Evolutionary conservation across 768 basidiomycete species (phyloP).

Genomic region (Mycena chlorophos): DNA sequence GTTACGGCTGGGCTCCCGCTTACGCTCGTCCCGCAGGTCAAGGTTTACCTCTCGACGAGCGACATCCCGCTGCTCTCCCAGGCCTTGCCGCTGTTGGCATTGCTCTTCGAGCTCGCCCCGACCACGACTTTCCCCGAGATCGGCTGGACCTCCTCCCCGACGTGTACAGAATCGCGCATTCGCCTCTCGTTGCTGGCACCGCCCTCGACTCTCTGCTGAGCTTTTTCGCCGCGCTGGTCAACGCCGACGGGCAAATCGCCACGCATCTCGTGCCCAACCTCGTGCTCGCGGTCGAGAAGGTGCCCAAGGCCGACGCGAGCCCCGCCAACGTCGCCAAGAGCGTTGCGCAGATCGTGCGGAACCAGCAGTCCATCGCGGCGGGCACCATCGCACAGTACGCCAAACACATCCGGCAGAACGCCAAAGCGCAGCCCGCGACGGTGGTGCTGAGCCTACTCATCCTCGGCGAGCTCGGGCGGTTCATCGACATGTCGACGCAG

Average conservation of each 20-base stretch:
- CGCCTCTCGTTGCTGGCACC: slow-evolving; percentile 73
- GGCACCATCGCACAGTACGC: slow-evolving; percentile 85
- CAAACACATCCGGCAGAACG: slow-evolving; percentile 61
- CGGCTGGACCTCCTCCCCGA: slow-evolving; percentile 66
- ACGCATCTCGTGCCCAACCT: slow-evolving; percentile 80
- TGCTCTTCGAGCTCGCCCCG: slow-evolving; percentile 71
- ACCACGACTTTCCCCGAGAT: slow-evolving; percentile 70
- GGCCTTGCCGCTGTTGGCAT: slow-evolving; percentile 61
- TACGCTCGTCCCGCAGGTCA: slow-evolving; percentile 70
- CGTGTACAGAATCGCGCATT: slow-evolving; percentile 72
- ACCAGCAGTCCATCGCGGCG: slow-evolving; percentile 68
- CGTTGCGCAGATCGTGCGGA: slow-evolving; percentile 78
- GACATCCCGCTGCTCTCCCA: slow-evolving; percentile 82
- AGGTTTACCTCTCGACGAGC: slow-evolving; percentile 67
- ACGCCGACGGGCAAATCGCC: slow-evolving; percentile 80
- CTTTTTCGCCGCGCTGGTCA: slow-evolving; percentile 83
- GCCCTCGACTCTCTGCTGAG: slow-evolving; percentile 79
- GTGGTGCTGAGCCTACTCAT: slow-evolving; percentile 84
- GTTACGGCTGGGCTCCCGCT: slow-evolving; percentile 60
- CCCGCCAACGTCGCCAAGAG: slow-evolving; percentile 80
- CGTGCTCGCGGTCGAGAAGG: slow-evolving; percentile 64
- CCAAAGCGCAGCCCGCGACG: slow-evolving; percentile 65
- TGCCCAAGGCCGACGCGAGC: slow-evolving; percentile 55
- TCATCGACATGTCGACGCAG: slow-evolving; percentile 84
- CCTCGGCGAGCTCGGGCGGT: slow-evolving; percentile 91